Percentiles rank a stretch among this genome's conserved stretches.
Evolutionary conservation across 1,284 basidiomycete genomes (phyloP).

Genomic region (Rhodotorula sp.): DNA sequence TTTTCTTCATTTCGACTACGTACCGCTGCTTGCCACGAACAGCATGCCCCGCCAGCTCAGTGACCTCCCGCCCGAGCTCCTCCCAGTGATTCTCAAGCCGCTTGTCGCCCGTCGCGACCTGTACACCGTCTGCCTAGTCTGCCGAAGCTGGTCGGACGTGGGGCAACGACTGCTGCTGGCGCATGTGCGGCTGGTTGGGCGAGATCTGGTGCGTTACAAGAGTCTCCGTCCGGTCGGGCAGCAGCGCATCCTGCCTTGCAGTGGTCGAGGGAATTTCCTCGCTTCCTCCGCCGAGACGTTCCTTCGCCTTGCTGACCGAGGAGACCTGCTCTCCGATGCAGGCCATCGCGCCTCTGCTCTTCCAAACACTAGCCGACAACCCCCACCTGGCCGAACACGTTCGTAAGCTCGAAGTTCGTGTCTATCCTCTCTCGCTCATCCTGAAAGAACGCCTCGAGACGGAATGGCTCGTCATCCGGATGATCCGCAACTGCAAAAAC

Average conservation of each 20-base stretch:
- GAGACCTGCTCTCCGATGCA: background rate
- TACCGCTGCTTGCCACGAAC: too few species aligned
- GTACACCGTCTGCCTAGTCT: slow-evolving; percentile 19
- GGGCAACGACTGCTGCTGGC: slow-evolving; percentile 17
- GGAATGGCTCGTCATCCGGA: slow-evolving; percentile 23
- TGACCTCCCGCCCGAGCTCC: slow-evolving; percentile 31
- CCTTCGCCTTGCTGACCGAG: too few species aligned
- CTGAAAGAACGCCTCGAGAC: slow-evolving; percentile 21
- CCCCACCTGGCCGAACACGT: slow-evolving; percentile 25
- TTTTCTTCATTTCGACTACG: too few species aligned
- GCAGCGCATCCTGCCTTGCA: too few species aligned
- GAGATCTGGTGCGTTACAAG: slow-evolving; percentile 25
- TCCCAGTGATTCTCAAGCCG: slow-evolving; percentile 21
- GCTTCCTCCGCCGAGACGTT: background rate
- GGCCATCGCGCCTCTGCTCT: slow-evolving; percentile 22
- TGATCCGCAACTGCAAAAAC: slow-evolving; percentile 17
- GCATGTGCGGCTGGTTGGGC: slow-evolving; percentile 30
- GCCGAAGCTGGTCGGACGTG: slow-evolving; percentile 8
- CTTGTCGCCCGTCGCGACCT: slow-evolving; percentile 29
- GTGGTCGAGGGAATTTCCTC: too few species aligned
- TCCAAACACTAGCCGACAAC: slow-evolving; percentile 12
- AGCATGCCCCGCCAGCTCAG: slow-evolving; percentile 13
- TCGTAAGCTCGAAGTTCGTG: slow-evolving; percentile 30
- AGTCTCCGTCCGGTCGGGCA: too few species aligned
- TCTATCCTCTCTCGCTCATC: slow-evolving; percentile 30